Evolutionary conservation across 805 yeast genomes (phyloP).

Genomic region (Cyberlindnera amylophila): DNA sequence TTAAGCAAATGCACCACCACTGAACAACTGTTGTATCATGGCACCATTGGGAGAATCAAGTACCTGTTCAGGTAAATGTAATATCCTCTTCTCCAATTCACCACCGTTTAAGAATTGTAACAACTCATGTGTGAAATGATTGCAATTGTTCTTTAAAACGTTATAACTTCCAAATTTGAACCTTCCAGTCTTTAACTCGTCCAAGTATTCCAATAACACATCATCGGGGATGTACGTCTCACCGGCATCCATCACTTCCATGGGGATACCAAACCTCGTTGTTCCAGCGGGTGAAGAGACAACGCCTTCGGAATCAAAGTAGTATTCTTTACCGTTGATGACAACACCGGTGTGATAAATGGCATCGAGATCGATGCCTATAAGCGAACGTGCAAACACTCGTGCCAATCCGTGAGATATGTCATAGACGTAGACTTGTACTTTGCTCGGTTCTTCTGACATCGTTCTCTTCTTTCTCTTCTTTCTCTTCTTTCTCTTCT

Average conservation of each 20-base stretch:
- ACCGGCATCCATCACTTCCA: constrained; percentile 51
- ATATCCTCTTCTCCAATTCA: constrained; percentile 50
- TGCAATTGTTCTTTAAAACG: constrained; percentile 61
- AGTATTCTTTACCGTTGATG: constrained; percentile 50
- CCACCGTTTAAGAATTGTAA: constrained; percentile 55
- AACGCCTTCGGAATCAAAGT: constrained; percentile 57
- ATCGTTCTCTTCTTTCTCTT: too few relatives aligned
- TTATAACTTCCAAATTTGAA: constrained; percentile 43
- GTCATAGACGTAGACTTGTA: constrained; percentile 47
- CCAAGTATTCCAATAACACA: constrained; percentile 48
- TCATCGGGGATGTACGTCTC: constrained; percentile 49
- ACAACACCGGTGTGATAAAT: constrained; percentile 65
- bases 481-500: too few relatives aligned
- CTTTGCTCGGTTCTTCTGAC: constrained; percentile 5
- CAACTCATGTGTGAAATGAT: constrained; percentile 58
- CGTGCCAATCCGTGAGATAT: constrained; percentile 60
- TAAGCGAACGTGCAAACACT: constrained; percentile 42
- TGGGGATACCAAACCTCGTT: constrained; percentile 58
- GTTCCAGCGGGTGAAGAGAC: constrained; percentile 41
- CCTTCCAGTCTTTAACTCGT: constrained; percentile 42
- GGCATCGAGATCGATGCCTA: constrained; percentile 57
- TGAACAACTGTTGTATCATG: constrained; percentile 36
- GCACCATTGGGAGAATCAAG: constrained; percentile 49
- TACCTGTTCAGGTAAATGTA: constrained; percentile 49
- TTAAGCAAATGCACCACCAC: constrained; percentile 18